phyloP scores from a whole-genome alignment of 2,329 filamentous ascomycete genomes.

The Epichloe amarillans region DNA sequence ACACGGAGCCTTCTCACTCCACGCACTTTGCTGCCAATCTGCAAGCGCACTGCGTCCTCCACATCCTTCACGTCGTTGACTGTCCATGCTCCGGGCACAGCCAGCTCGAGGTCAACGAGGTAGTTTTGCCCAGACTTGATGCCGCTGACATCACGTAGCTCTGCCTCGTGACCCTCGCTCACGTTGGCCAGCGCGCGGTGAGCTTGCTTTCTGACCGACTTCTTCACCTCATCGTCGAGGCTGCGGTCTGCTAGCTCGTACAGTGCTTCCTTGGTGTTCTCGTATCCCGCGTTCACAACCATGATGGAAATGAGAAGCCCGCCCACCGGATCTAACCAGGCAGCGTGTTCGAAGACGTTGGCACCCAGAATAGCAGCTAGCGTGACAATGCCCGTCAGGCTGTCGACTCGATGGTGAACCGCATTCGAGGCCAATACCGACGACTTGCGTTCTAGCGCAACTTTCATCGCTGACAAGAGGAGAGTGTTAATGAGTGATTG shows the following conservation, averaged over 20 bases:
- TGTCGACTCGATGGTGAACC: constrained; percentile 91
- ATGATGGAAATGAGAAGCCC: constrained; percentile 85
- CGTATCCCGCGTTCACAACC: constrained; percentile 80
- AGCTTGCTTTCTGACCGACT: constrained; percentile 54
- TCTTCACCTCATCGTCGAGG: constrained; percentile 73
- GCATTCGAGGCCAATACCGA: constrained; percentile 93
- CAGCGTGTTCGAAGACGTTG: constrained; percentile 71
- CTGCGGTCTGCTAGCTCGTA: constrained; percentile 84
- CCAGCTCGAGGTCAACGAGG: constrained; percentile 77
- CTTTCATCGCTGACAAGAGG: constrained; percentile 63
- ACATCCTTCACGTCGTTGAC: constrained; percentile 55
- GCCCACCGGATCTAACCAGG: constrained; percentile 90
- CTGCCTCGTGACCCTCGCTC: constrained; percentile 42
- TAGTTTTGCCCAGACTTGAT: constrained; percentile 97
- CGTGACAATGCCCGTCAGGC: constrained; percentile 86
- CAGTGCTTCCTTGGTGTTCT: constrained; percentile 71
- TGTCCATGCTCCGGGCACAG: constrained; percentile 64
- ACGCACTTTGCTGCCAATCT: constrained; percentile 62
- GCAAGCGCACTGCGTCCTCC: constrained; percentile 60
- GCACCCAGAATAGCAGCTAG: constrained; percentile 79
- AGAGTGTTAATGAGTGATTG: not conserved
- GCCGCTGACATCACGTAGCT: constrained; percentile 69
- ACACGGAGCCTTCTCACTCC: constrained; percentile 70
- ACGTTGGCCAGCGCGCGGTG: constrained; percentile 43
- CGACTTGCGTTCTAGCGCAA: constrained; percentile 86